A percentile compares a stretch with the other conserved stretches of the same genome.
Evolutionary conservation across 768 basidiomycete species (phyloP).

Genomic region (Boletus bicolor): DNA sequence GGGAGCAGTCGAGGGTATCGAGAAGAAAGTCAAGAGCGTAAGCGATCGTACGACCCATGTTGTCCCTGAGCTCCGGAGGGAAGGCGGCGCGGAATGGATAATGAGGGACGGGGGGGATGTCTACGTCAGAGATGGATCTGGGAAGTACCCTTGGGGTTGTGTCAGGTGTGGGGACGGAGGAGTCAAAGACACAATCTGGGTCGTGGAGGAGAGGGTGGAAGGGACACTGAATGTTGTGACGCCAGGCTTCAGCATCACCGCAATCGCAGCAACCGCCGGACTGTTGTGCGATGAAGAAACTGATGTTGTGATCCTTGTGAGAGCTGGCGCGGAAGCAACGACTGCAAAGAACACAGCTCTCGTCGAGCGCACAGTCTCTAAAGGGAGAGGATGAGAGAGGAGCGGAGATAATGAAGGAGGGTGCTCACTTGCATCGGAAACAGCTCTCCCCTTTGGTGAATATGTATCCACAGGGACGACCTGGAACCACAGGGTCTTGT

Average conservation of each 20-base stretch:
- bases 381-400: neutral
- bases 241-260: slow-evolving; percentile 89
- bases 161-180: slow-evolving; percentile 21
- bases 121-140: slow-evolving; percentile 40
- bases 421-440: slow-evolving; percentile 87
- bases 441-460: slow-evolving; percentile 91
- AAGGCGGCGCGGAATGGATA: slow-evolving; percentile 55
- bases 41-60: slow-evolving; percentile 68
- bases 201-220: slow-evolving; percentile 60
- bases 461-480: slow-evolving; percentile 76
- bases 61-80: slow-evolving; percentile 67
- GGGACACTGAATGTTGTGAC: slow-evolving; percentile 60
- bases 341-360: slow-evolving; percentile 87
- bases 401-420: neutral
- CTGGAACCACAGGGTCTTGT: slow-evolving; percentile 59
- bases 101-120: slow-evolving; percentile 58
- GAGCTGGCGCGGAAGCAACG: slow-evolving; percentile 88
- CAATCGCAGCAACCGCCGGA: slow-evolving; percentile 95
- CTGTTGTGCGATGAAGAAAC: slow-evolving; percentile 90
- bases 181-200: slow-evolving; percentile 4
- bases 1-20: slow-evolving; percentile 77
- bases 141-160: slow-evolving; percentile 43
- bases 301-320: slow-evolving; percentile 85
- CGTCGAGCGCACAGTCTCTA: slow-evolving; percentile 89
- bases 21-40: slow-evolving; percentile 82